Evolutionary conservation across 2,329 filamentous ascomycete species (phyloP).

Genomic region (Aspergillaceae sp.): DNA sequence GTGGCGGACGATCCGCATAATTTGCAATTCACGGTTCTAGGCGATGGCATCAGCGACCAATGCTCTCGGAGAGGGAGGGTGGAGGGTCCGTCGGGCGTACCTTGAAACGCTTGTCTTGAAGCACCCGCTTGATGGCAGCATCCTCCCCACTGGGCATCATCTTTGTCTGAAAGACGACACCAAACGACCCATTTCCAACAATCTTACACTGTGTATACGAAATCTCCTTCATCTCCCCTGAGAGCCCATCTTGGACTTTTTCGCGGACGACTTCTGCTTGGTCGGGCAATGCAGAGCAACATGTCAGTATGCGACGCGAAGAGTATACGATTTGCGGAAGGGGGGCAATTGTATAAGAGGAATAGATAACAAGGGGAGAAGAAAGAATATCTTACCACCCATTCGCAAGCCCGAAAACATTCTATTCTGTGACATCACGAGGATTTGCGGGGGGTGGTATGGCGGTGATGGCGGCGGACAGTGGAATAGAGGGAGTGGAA

Average conservation of each 20-base stretch:
- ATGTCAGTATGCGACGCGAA: not conserved
- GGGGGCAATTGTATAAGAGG: slow-evolving; percentile 2
- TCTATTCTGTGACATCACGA: slow-evolving; percentile 78
- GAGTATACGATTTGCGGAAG: not conserved
- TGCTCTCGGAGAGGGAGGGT: not conserved
- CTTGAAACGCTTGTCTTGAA: slow-evolving; percentile 99
- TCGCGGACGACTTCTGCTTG: slow-evolving; percentile 85
- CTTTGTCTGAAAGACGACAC: slow-evolving; percentile 98
- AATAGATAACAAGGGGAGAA: slow-evolving; percentile 13
- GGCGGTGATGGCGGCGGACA: slow-evolving; percentile 9
- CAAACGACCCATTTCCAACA: slow-evolving; percentile 96
- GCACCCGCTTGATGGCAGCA: slow-evolving; percentile 95
- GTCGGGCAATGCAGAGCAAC: slow-evolving; percentile 2
- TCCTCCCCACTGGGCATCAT: slow-evolving; percentile 96
- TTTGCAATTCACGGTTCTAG: slow-evolving; percentile 96
- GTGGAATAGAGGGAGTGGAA: slow-evolving; percentile 35
- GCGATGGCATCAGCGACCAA: slow-evolving; percentile 21
- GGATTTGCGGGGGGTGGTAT: slow-evolving; percentile 15
- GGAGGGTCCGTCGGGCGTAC: slow-evolving; percentile 38
- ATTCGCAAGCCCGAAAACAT: slow-evolving; percentile 84
- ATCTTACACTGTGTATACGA: slow-evolving; percentile 99
- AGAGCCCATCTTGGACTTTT: slow-evolving; percentile 97
- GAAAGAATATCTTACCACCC: slow-evolving; percentile 66
- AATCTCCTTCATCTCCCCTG: slow-evolving; percentile 91
- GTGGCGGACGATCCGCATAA: slow-evolving; percentile 98